Evolutionary conservation across 2,329 filamentous ascomycete species (phyloP).

Genomic region (Phaeophleospora eucalypticola): DNA sequence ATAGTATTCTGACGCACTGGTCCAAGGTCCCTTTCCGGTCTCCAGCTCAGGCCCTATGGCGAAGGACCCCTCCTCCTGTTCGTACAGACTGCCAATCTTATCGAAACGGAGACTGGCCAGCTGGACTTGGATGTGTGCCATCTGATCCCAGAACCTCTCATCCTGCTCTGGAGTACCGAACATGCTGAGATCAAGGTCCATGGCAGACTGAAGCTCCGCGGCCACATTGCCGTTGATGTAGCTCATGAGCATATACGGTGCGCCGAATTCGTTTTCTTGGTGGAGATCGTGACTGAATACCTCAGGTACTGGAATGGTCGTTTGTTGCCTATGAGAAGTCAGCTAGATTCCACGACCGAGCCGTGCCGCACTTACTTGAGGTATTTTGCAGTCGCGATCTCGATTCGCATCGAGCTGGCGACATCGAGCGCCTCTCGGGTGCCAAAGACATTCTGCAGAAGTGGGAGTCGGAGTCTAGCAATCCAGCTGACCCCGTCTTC

Average conservation of each 20-base stretch:
- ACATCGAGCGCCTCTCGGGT: slow-evolving; percentile 3
- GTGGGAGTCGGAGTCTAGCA: slow-evolving; percentile 1
- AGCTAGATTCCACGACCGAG: neutral
- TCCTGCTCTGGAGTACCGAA: slow-evolving; percentile 1
- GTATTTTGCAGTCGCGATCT: slow-evolving; percentile 4
- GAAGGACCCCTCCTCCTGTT: neutral
- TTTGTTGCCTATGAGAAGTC: slow-evolving; percentile 1
- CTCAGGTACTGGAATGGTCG: slow-evolving; percentile 2
- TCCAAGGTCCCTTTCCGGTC: slow-evolving; percentile 9
- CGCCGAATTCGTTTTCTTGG: neutral
- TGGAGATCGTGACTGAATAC: neutral
- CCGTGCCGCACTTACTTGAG: neutral
- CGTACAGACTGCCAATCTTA: slow-evolving; percentile 4
- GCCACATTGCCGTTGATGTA: slow-evolving; percentile 7
- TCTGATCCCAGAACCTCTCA: slow-evolving; percentile 1
- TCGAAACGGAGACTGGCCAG: slow-evolving; percentile 2
- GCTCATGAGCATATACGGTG: slow-evolving; percentile 3
- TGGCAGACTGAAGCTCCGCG: neutral
- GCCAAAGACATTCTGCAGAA: neutral
- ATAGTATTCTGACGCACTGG: slow-evolving; percentile 1
- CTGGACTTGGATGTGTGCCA: slow-evolving; percentile 5
- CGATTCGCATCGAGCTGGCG: neutral
- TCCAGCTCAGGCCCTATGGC: slow-evolving; percentile 3
- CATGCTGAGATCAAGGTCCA: neutral
- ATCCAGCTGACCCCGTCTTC: slow-evolving; percentile 4